Percentiles rank a stretch among this genome's conserved stretches.
These are phyloP conservation scores for Diplodia scrobiculata DNA, from an alignment of 2,329 filamentous ascomycete genomes.

Conservation along the genomic window DNA sequence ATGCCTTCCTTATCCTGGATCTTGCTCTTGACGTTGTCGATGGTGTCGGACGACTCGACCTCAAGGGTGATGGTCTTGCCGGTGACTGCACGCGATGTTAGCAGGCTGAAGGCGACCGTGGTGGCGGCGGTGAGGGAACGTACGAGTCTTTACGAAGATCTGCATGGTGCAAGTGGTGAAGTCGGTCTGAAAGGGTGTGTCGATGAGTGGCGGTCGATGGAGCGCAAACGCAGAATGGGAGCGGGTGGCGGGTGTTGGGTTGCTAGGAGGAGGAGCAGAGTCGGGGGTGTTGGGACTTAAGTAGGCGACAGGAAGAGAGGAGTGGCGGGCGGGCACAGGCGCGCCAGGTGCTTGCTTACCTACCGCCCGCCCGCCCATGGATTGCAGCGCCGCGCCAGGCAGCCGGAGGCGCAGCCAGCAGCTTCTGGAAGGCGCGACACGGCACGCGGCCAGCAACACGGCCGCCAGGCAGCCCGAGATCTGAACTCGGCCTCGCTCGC, in stretches of 20 bases:
- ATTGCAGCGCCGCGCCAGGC: not conserved
- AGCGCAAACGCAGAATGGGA: constrained; percentile 11
- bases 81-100: constrained; percentile 55
- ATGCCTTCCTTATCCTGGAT: constrained; percentile 98
- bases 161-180: constrained; percentile 67
- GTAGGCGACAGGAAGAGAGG: constrained; percentile 41
- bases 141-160: constrained; percentile 97
- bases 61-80: constrained; percentile 70
- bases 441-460: not conserved
- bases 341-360: constrained; percentile 3
- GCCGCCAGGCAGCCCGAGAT: not conserved
- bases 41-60: constrained; percentile 77
- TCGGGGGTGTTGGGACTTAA: constrained; percentile 37
- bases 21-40: constrained; percentile 96
- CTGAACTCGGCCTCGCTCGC: not conserved
- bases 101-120: constrained; percentile 35
- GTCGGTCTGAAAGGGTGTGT: not conserved
- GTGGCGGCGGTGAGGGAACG: constrained; percentile 52
- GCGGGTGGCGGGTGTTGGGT: constrained; percentile 22
- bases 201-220: constrained; percentile 30
- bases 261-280: constrained; percentile 30
- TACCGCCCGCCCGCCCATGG: not conserved
- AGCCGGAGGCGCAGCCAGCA: constrained; percentile 20
- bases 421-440: constrained; percentile 23
- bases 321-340: constrained; percentile 36